Base-by-base conservation (phyloP, 805 yeast species). In the Lachancea dasiensis region DNA sequence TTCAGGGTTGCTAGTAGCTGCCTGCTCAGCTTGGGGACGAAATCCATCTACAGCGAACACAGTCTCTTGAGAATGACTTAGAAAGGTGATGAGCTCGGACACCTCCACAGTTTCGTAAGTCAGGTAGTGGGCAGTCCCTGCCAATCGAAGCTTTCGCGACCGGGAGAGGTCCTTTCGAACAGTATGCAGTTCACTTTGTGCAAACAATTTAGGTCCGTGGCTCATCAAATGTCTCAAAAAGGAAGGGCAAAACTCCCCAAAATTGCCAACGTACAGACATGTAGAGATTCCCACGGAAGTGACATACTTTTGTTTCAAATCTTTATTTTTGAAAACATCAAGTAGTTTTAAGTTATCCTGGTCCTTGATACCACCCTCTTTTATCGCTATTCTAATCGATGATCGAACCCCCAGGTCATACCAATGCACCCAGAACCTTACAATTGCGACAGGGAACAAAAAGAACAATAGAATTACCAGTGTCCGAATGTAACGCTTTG, bases 151-250 rank as follows among this genome's bases (percentile, higher is more conserved):
- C 4, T 49, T 45, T 8, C 32, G 31, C 1, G 56, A 45, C 3
- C 51, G 52, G 13, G 35, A 35, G 10, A 53, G 21, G 38, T 56
- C 60, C 31, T 56, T 56, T 13, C 31, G 21, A 10, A 56, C 32
- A 14, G 27, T 14, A 11, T 13, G 14, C 11, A 19, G n/a, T 9
- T 17, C 25, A 13, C 20, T 11, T 9, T 10, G 9, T 9, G n/a
- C 31, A 5, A 14, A 8, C 6, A 28, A 16, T 6, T 6, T 13
- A 5, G 4, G 3, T 9, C 20, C 22, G 3, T 17, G 8, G 3
- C 31, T 9, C 17, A 7, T 9, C 20, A 5, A 9, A 5, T 20
- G n/a, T 15, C 22, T 22, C 11, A 10, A 19, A 9, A 7, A 21
- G 4, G 17, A 18, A n/a, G 37, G 38, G 24, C 44, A 40, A 15